Evolutionary conservation across 2,329 filamentous ascomycete genomes (phyloP), one percentile per base, ranked within the genome.

Genomic region (Alternaria triticina): DNA sequence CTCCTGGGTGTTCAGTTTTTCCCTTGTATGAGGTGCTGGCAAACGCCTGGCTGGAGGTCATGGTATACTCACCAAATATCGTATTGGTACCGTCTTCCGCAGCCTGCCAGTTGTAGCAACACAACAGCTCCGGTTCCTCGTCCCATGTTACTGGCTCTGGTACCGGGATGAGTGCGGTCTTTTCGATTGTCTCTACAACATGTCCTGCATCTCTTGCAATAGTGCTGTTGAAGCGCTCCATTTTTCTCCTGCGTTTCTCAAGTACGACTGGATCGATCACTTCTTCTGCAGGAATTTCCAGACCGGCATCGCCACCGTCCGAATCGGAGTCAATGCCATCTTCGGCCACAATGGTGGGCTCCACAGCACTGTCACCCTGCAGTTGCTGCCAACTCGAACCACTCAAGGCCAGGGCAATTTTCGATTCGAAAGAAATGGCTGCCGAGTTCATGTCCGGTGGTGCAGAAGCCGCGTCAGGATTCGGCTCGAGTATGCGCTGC

Each of bases 21-120:
- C 25, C 25, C 25, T 9, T 27, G 25, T 27, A 10, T 27, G 25
- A 10, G 25, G 25, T 27, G 25, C 20, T n/a, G n/a, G n/a, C n/a
- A 40, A 36, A 12, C 23, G 30, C 30, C 30, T 52, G 13, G 20
- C 20, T 8, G 27, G 10, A 52, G 20, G 20, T 52, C 30, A 2
- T 13, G 10, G 1, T 22, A n/a, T 33, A 60, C 61, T 22, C 47
- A 69, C 67, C 67, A 44, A 72, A 76, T 6, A 77, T 74, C 1
- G 69, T 73, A 46, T 76, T 76, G 17, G 63, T 70, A 6, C 68
- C 66, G 13, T 73, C 66, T 2, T 50, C 55, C 4, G 63, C 59
- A n/a, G 65, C 64, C 30, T 68, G 63, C 75, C 73, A 77, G 52
- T 76, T 77, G 67, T 76, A 77, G 20, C 58, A 69, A 36, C 73